Evolutionary conservation across 768 basidiomycete genomes (phyloP).

Genomic region (Boletellus sp.): DNA sequence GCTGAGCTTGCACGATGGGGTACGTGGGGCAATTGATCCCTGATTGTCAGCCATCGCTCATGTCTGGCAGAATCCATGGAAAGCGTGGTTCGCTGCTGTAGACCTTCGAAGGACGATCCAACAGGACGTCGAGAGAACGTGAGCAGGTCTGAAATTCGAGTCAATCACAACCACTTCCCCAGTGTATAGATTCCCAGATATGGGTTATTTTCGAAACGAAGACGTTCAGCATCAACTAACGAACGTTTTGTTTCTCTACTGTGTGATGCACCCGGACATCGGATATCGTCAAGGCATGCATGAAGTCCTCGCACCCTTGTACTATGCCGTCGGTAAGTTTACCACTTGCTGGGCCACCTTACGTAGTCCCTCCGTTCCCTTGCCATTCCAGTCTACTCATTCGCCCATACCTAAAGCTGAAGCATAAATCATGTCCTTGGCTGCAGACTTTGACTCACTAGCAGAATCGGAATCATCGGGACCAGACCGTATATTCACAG

Average conservation of each 20-base stretch:
- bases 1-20: conserved; percentile 74
- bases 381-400: conserved; percentile 14
- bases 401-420: conserved; percentile 21
- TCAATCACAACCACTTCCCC: conserved; percentile 3
- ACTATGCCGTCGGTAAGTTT: conserved; percentile 51
- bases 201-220: conserved; percentile 78
- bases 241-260: conserved; percentile 84
- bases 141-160: conserved; percentile 31
- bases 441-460: conserved; percentile 76
- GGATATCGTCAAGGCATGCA: conserved; percentile 99
- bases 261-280: conserved; percentile 70
- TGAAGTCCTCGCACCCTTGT: conserved; percentile 86
- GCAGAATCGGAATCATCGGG: conserved; percentile 27
- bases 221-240: conserved; percentile 77
- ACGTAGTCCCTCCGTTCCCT: conserved; percentile 6
- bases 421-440: conserved; percentile 21
- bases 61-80: conserved; percentile 81
- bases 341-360: not conserved
- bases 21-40: conserved; percentile 23
- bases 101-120: conserved; percentile 86
- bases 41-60: not conserved
- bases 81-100: conserved; percentile 84
- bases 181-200: conserved; percentile 87
- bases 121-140: conserved; percentile 97
- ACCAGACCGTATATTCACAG: conserved; percentile 41